A percentile compares a stretch with the other conserved stretches of the same genome.
These are phyloP conservation scores for Lobulomyces angularis DNA, from an alignment of 192 early-diverging fungal species.

Conservation along the genomic window DNA sequence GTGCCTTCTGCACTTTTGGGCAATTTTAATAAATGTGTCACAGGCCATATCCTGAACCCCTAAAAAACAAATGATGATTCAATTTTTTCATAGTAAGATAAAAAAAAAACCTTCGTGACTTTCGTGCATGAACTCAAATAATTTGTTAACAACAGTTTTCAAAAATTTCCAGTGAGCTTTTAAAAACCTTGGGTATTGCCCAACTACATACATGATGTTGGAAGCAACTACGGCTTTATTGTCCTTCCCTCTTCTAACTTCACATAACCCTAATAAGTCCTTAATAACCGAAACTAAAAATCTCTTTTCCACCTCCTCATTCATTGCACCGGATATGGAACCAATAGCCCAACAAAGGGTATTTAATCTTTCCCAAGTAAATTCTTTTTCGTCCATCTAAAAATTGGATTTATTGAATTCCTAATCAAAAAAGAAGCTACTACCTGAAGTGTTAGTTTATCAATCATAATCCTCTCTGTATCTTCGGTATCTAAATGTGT, in stretches of 20 bases:
- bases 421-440: slow-evolving; percentile 7
- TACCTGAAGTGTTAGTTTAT: slow-evolving; percentile 81
- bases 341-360: slow-evolving; percentile 99
- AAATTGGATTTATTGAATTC: slow-evolving; percentile 3
- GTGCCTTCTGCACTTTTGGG: slow-evolving; percentile 92
- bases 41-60: slow-evolving; percentile 99
- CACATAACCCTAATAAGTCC: slow-evolving; percentile 86
- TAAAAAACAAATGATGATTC: slow-evolving; percentile 5
- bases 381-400: slow-evolving; percentile 88
- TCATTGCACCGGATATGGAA: slow-evolving; percentile 94
- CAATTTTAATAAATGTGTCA: slow-evolving; percentile 99
- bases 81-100: background rate
- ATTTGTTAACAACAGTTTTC: slow-evolving; percentile 99
- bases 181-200: slow-evolving; percentile 99
- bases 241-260: slow-evolving; percentile 97
- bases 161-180: slow-evolving; percentile 99
- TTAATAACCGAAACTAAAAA: slow-evolving; percentile 99
- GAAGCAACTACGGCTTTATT: slow-evolving; percentile 99
- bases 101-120: slow-evolving; percentile 63
- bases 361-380: slow-evolving; percentile 97
- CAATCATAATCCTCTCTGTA: slow-evolving; percentile 91
- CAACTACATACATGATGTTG: slow-evolving; percentile 99
- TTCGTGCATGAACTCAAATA: slow-evolving; percentile 99
- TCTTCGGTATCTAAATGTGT: slow-evolving; percentile 91
- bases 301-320: slow-evolving; percentile 90